Conservation (phyloP, 1,284 basidiomycete species). For the Moesziomyces sp. region DNA sequence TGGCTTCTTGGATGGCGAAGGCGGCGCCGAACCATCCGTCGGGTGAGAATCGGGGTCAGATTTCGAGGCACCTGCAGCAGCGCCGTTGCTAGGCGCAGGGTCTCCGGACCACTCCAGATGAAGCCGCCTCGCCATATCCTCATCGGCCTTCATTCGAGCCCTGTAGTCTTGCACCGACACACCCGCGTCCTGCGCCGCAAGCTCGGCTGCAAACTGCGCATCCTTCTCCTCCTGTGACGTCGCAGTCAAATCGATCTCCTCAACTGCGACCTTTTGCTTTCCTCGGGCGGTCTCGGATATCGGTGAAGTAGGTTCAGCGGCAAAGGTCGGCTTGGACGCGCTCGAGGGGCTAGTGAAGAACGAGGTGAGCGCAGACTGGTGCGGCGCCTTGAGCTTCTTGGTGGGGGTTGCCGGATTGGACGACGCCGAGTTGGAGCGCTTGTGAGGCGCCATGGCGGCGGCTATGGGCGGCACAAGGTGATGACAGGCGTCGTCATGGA, state of each 20-base stretch:
- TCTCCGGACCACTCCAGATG: constrained; percentile 35
- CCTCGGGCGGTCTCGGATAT: constrained; percentile 9
- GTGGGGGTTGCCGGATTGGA: constrained; percentile 30
- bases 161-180: constrained; percentile 17
- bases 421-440: constrained; percentile 17
- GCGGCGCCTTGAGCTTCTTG: constrained; percentile 29
- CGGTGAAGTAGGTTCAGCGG: constrained; percentile 11
- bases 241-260: background rate
- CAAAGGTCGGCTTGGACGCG: constrained; percentile 6
- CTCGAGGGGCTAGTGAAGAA: constrained; percentile 44
- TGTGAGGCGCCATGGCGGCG: constrained; percentile 27
- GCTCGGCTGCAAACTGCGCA: constrained; percentile 35
- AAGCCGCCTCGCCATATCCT: constrained; percentile 43
- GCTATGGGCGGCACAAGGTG: no score
- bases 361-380: constrained; percentile 40
- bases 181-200: constrained; percentile 38
- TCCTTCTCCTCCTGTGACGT: constrained; percentile 31
- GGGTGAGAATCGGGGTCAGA: background rate
- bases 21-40: background rate
- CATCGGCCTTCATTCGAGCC: constrained; percentile 27
- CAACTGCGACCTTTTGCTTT: constrained; percentile 15
- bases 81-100: background rate
- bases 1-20: constrained; percentile 10
- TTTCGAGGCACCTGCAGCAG: background rate
- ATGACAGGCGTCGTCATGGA: background rate